Conservation (phyloP, 2,329 filamentous ascomycete genomes). For the Fusarium cicatricum region DNA sequence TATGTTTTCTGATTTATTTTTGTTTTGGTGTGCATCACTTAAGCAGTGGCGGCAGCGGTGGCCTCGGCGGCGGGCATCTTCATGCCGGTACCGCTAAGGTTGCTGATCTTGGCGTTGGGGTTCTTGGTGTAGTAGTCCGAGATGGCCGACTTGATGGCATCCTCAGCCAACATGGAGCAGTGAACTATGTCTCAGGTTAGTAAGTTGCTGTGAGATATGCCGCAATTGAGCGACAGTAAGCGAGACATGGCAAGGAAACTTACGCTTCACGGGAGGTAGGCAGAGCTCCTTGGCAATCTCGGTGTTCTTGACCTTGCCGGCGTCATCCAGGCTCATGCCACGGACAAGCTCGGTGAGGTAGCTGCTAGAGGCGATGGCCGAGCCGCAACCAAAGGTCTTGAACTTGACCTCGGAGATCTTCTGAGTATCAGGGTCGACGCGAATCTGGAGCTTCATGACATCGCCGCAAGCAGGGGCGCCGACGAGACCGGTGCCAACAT, state of each 20-base stretch:
- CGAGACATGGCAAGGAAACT: conserved; percentile 48
- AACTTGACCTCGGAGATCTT: conserved; percentile 96
- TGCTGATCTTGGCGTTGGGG: conserved; percentile 74
- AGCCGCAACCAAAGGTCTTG: conserved; percentile 97
- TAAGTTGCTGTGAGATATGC: conserved; percentile 19
- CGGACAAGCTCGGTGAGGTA: conserved; percentile 95
- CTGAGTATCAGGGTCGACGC: conserved; percentile 86
- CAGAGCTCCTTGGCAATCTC: conserved; percentile 98
- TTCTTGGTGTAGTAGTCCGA: conserved; percentile 93
- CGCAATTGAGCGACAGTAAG: conserved; percentile 2
- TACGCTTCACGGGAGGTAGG: conserved; percentile 86
- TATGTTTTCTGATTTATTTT: conserved; percentile 8
- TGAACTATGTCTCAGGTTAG: conserved; percentile 69
- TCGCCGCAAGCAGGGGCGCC: conserved; percentile 89
- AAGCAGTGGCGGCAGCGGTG: conserved; percentile 44
- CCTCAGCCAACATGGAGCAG: conserved; percentile 91
- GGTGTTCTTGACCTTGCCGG: conserved; percentile 91
- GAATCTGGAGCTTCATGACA: conserved; percentile 84
- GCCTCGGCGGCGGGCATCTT: conserved; percentile 68
- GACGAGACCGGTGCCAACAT: conserved; percentile 92
- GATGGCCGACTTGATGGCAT: conserved; percentile 91
- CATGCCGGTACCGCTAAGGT: conserved; percentile 77
- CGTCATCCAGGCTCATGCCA: conserved; percentile 95
- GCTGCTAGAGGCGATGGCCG: conserved; percentile 91
- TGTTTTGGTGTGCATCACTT: conserved; percentile 16